Evolutionary conservation across 495 filamentous ascomycete genomes (phyloP), one percentile per base, ranked within the genome.

Genomic region (Daldinia grandis): DNA sequence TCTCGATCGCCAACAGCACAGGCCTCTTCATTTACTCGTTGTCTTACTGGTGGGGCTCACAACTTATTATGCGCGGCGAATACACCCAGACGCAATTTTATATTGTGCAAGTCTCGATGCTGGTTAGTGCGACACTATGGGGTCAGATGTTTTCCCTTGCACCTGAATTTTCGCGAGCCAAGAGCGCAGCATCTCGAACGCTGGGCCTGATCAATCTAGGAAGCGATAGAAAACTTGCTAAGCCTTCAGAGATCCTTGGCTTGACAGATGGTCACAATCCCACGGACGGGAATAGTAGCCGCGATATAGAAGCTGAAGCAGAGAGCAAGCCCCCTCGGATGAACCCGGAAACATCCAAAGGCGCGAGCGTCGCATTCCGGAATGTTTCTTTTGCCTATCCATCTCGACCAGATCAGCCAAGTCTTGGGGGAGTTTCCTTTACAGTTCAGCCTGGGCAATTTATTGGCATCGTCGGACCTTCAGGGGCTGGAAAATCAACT

Each of bases 41-140:
- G 5, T 87, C 87, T 0, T 90, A 90, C 74, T 90, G 87, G 84
- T 91, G 88, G 82, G 87, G 87, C 0, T 80, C 85, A 1, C 77
- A 77, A 28, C 83, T 86, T 58, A 82, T 90, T 15, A 75, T 82
- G n/a, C 72, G 77, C 21, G 87, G 87, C 0, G 69, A 81, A 10
- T 89, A 88, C 63, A 80, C 81, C 0, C 82, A 81, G 30, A 81
- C 83, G 3, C 81, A 90, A 59, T 90, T 91, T 78, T 89, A 89
- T 70, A 87, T 88, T 51, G 86, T 90, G 0, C 76, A 89, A n/a
- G 82, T 86, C 0, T 86, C 87, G 0, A 81, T 90, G 24, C 80
- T 91, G 7, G 83, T 85, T 17, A 85, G 83, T 33, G 86, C 87
- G 0, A 87, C 87, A 67, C 81, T 83, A 0, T 86, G 83, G 42